Conservation (phyloP, 345 rosid species). For the Camelina laxa region DNA sequence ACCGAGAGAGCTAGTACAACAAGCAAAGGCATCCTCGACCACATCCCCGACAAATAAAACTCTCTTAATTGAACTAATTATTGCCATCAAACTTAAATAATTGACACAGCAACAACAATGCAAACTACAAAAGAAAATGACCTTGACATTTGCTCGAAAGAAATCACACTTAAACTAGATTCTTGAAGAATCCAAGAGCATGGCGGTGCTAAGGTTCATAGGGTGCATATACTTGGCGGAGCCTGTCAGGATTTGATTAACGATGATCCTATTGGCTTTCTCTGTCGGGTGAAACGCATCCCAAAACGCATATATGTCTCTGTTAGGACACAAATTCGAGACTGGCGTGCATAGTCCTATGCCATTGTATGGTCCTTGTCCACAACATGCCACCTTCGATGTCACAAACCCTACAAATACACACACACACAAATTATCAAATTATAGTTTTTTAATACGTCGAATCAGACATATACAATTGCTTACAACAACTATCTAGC, state of each 20-base stretch:
- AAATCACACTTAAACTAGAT: slow-evolving; percentile 24
- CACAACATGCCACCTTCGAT: slow-evolving; percentile 73
- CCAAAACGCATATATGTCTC: slow-evolving; percentile 67
- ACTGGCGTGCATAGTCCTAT: slow-evolving; percentile 68
- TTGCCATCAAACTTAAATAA: slow-evolving; percentile 32
- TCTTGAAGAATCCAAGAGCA: slow-evolving; percentile 58
- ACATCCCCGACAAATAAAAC: slow-evolving; percentile 14
- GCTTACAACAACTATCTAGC: slow-evolving; percentile 12
- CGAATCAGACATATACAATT: background rate
- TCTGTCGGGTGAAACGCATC: slow-evolving; percentile 84
- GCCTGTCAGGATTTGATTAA: slow-evolving; percentile 54
- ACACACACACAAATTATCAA: background rate
- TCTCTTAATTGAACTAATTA: slow-evolving; percentile 3
- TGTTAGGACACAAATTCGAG: slow-evolving; percentile 71
- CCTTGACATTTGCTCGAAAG: slow-evolving; percentile 1
- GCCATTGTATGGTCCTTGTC: slow-evolving; percentile 79
- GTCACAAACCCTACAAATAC: slow-evolving; percentile 63
- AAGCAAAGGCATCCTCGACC: slow-evolving; percentile 16
- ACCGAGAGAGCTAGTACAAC: slow-evolving; percentile 9
- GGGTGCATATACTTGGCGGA: slow-evolving; percentile 62
- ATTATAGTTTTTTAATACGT: background rate
- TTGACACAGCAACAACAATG: background rate
- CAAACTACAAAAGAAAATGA: slow-evolving; percentile 25
- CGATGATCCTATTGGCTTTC: slow-evolving; percentile 65
- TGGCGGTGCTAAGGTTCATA: slow-evolving; percentile 68